Percentiles rank a stretch among this genome's conserved stretches.
Conservation (phyloP, 2,329 filamentous ascomycete species). For the Penicillium glabrum region DNA sequence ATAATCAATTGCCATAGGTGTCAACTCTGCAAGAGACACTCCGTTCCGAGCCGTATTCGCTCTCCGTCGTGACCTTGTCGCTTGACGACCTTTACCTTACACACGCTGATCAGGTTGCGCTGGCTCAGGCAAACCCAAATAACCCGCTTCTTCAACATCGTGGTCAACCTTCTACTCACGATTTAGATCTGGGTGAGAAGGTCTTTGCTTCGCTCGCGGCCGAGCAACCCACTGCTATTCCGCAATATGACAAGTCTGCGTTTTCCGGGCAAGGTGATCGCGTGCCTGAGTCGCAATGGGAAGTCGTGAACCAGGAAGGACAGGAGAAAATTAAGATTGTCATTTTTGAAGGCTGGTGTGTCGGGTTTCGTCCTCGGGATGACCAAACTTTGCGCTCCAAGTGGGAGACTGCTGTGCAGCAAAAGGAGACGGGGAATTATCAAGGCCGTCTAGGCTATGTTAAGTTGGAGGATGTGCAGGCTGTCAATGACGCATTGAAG, state of each 20-base stretch:
- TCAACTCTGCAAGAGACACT: conserved; percentile 64
- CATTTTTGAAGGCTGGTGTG: conserved; percentile 88
- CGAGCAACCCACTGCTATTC: conserved; percentile 60
- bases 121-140: conserved; percentile 64
- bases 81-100: conserved; percentile 89
- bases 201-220: conserved; percentile 63
- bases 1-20: conserved; percentile 43
- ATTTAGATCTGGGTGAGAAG: conserved; percentile 62
- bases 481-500: conserved; percentile 60
- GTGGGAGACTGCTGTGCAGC: conserved; percentile 49
- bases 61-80: conserved; percentile 70
- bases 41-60: conserved; percentile 55
- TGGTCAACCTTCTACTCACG: conserved; percentile 82
- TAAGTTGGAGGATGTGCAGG: conserved; percentile 55
- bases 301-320: conserved; percentile 45
- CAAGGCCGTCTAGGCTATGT: conserved; percentile 55
- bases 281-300: conserved; percentile 62
- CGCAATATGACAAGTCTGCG: conserved; percentile 80
- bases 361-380: conserved; percentile 73
- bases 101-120: conserved; percentile 64
- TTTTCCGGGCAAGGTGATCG: conserved; percentile 77
- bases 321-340: conserved; percentile 58
- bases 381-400: conserved; percentile 55
- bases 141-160: conserved; percentile 79
- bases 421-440: conserved; percentile 52